A percentile compares a stretch with the other conserved stretches of the same genome.
Conservation (phyloP, 2,329 filamentous ascomycete species). For the Plenodomus tracheiphilus region DNA sequence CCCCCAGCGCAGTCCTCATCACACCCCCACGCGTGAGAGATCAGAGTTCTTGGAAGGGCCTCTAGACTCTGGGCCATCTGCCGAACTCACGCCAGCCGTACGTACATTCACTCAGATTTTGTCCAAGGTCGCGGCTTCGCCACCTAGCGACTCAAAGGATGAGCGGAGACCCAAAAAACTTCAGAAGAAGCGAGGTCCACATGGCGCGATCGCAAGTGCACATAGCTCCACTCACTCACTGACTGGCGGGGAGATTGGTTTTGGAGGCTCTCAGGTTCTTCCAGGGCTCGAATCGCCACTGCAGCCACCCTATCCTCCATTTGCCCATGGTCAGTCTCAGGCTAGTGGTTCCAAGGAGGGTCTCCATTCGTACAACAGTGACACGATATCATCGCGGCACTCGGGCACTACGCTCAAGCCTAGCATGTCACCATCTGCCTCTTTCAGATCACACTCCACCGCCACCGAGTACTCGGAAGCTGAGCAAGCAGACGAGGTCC, state of each 20-base stretch:
- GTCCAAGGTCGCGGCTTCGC: constrained; percentile 52
- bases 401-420: constrained; percentile 62
- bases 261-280: constrained; percentile 13
- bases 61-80: constrained; percentile 27
- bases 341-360: constrained; percentile 31
- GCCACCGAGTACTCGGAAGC: constrained; percentile 79
- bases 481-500: constrained; percentile 69
- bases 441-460: constrained; percentile 70
- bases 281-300: constrained; percentile 34
- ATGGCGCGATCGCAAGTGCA: constrained; percentile 79
- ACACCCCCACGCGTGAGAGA: constrained; percentile 36
- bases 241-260: constrained; percentile 38
- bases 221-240: constrained; percentile 87
- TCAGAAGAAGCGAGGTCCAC: constrained; percentile 77
- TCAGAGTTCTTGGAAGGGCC: constrained; percentile 40
- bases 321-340: constrained; percentile 30
- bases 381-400: constrained; percentile 50
- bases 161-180: constrained; percentile 82
- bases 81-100: constrained; percentile 29
- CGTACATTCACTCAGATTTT: constrained; percentile 46
- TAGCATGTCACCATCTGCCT: constrained; percentile 73
- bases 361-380: constrained; percentile 23
- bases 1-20: constrained; percentile 22
- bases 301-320: constrained; percentile 37
- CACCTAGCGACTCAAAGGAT: constrained; percentile 58